Percentiles rank a stretch among this genome's conserved stretches.
phyloP scores from a whole-genome alignment of 108 stramenopile species.

The Pseudonitzschia multistriata region DNA sequence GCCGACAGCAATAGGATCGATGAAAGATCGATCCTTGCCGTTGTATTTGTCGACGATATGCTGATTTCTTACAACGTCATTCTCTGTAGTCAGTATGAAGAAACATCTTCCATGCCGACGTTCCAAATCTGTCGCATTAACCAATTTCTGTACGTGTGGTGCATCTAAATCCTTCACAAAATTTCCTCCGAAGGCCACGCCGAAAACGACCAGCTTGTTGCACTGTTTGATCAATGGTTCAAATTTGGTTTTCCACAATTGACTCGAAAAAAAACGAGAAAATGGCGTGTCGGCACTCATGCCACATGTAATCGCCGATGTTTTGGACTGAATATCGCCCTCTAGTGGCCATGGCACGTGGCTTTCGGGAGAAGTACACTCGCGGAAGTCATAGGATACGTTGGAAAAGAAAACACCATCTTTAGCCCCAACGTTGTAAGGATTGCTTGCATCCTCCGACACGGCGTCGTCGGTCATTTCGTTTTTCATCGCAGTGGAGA shows the following conservation, averaged over 20 bases:
- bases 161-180: constrained; percentile 20
- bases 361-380: constrained; percentile 15
- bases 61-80: neutral
- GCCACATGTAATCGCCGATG: constrained; percentile 8
- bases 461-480: neutral
- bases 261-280: neutral
- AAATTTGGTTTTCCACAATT: constrained; percentile 7
- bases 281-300: neutral
- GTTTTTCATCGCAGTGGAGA: neutral
- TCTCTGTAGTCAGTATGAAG: constrained; percentile 13
- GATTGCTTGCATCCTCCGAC: neutral
- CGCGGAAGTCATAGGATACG: constrained; percentile 6
- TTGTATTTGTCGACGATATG: neutral
- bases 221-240: constrained; percentile 5
- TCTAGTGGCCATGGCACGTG: constrained; percentile 17
- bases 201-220: constrained; percentile 12
- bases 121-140: constrained; percentile 13
- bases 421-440: neutral
- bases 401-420: constrained; percentile 13
- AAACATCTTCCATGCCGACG: constrained; percentile 7
- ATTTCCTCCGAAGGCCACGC: constrained; percentile 16
- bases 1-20: constrained; percentile 3
- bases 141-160: constrained; percentile 7
- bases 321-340: constrained; percentile 10
- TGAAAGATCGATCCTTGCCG: neutral